Percentiles rank a stretch among this genome's conserved stretches.
Conservation (phyloP, 1,284 basidiomycete genomes). For the Mrakiaceae sp. region DNA sequence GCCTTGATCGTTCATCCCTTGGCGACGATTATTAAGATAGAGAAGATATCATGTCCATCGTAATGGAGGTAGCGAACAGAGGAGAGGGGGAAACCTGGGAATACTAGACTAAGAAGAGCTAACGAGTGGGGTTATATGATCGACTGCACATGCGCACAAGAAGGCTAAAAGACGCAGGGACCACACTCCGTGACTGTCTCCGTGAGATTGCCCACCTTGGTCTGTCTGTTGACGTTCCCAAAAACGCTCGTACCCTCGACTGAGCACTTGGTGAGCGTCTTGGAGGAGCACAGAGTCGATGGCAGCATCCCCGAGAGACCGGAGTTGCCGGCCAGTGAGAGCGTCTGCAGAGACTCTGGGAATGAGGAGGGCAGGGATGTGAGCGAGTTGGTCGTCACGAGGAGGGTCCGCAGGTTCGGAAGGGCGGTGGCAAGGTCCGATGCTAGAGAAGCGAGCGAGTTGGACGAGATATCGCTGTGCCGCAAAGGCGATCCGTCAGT, state of each 20-base stretch:
- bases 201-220: conserved; percentile 12
- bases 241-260: conserved; percentile 24
- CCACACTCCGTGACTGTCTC: conserved; percentile 16
- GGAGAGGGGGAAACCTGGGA: too few relatives aligned
- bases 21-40: too few relatives aligned
- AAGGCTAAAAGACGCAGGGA: conserved; percentile 17
- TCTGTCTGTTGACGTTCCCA: conserved; percentile 7
- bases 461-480: conserved; percentile 10
- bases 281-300: conserved; percentile 21
- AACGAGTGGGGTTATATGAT: too few relatives aligned
- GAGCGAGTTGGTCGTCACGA: conserved; percentile 25
- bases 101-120: too few relatives aligned
- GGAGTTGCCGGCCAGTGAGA: conserved; percentile 30
- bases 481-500: not conserved
- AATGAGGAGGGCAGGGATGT: conserved; percentile 25
- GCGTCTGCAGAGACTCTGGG: conserved; percentile 24
- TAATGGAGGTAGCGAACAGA: too few relatives aligned
- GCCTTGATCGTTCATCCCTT: too few relatives aligned
- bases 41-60: too few relatives aligned
- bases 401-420: conserved; percentile 1
- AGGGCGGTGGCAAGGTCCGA: not conserved
- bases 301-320: conserved; percentile 26
- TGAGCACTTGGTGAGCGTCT: conserved; percentile 27
- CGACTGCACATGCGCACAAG: not conserved
- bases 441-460: conserved; percentile 9